Evolutionary conservation across 257 asterid species (phyloP), one percentile per base, ranked within the genome.

Genomic region (Solanum bukasovii): DNA sequence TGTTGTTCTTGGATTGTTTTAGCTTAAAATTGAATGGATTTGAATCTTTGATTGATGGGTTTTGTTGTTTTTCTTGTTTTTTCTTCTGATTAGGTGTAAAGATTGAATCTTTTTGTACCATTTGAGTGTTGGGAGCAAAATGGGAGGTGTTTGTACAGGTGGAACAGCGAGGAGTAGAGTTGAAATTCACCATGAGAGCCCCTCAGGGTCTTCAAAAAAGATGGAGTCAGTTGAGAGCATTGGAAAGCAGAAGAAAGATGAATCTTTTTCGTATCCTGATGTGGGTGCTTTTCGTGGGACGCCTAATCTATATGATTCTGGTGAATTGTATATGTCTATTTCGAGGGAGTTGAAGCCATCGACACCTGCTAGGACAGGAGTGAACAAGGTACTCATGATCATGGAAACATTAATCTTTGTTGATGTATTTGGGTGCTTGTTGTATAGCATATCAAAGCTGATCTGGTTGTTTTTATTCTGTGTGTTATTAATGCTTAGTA

Each of bases 81-180:
- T 79, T 65, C 16, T 81, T 46, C 2, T 81, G 20, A 49, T 29
- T 56, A 81, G 85, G 85, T 46, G 29, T 29, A 46, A 46, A 81
- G 68, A 16, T 81, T 81, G 85, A 3, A 29, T 46, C 63, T 81
- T 81, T 81, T 13, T 44, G 34, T 10, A 5, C 42, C 85, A 18
- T 46, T 81, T 46, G 85, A 29, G 42, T 81, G 37, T 86, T 74
- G 90, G 40, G 73, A 52, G 83, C 85, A 93, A 87, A 90, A 97
- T 97, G 99, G 99, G 99, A 91, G 98, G 94, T 71, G 96, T 94
- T 89, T 97, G 99, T 92, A 91, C 99, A 4, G 93, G 93, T 70
- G 98, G 98, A 72, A 93, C 92, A 49, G 90, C 85, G 13, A 94
- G 89, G 93, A 93, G 37, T 73, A 87, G 84, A 92, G 85, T 78